Evolutionary conservation across 2,329 filamentous ascomycete genomes (phyloP).

Genomic region (Tolypocladium tropicale): DNA sequence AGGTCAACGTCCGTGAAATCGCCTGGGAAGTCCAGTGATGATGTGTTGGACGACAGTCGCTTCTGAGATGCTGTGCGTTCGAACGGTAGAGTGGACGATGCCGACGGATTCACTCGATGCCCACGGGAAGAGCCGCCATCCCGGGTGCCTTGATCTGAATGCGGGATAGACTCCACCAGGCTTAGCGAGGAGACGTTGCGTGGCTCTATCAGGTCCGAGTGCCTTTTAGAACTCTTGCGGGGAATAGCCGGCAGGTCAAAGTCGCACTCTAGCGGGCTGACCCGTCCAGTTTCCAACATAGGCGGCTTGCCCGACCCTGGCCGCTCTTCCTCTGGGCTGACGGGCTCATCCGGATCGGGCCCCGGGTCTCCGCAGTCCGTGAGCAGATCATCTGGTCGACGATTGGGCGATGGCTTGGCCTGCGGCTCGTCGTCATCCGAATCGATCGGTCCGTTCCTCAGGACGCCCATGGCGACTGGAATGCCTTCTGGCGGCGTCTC

Average conservation of each 20-base stretch:
- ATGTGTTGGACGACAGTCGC: conserved; percentile 38
- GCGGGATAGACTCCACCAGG: conserved; percentile 8
- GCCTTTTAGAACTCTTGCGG: conserved; percentile 61
- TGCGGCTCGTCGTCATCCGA: conserved; percentile 44
- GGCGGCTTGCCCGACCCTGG: neutral
- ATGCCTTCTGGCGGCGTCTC: conserved; percentile 59
- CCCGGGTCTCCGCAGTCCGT: conserved; percentile 36
- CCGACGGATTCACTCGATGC: conserved; percentile 6
- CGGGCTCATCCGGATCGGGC: conserved; percentile 33
- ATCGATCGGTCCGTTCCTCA: conserved; percentile 52
- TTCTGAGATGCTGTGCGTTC: conserved; percentile 44
- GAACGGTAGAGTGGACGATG: conserved; percentile 37
- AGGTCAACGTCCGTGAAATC: conserved; percentile 33
- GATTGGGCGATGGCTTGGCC: conserved; percentile 14
- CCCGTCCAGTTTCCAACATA: neutral
- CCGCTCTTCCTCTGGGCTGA: conserved; percentile 19
- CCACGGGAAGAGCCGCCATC: conserved; percentile 3
- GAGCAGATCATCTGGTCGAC: conserved; percentile 26
- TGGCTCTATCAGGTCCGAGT: conserved; percentile 30
- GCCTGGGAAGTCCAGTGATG: conserved; percentile 37
- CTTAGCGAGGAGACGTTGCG: conserved; percentile 25
- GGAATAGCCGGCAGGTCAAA: conserved; percentile 49
- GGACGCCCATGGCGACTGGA: conserved; percentile 51
- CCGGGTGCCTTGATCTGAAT: conserved; percentile 6
- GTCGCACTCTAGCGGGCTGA: conserved; percentile 11